phyloP scores from a whole-genome alignment of 805 yeast species.

The Jamesozyma lodderae region DNA sequence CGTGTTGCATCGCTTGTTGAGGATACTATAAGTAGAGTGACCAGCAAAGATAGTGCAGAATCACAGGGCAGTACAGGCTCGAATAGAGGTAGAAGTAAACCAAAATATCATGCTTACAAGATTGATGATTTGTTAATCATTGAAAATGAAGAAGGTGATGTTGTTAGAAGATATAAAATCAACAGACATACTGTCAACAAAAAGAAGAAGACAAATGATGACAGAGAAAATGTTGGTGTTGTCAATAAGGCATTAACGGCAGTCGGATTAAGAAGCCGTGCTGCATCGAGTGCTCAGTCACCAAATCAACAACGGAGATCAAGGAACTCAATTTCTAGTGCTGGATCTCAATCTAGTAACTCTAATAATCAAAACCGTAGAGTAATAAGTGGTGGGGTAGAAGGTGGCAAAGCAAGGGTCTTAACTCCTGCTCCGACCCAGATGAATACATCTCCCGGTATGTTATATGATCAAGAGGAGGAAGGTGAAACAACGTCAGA shows the following conservation, averaged over 20 bases:
- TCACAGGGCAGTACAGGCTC: conserved; percentile 1
- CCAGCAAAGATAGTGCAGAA: background rate
- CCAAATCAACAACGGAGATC: no score
- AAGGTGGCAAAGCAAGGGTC: conserved; percentile 4
- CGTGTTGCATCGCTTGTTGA: conserved; percentile 16
- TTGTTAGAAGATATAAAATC: conserved; percentile 71
- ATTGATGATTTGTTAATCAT: conserved; percentile 69
- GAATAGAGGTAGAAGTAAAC: conserved; percentile 1
- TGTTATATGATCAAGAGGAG: background rate
- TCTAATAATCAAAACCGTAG: background rate
- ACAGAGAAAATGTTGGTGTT: conserved; percentile 28
- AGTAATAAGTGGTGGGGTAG: background rate
- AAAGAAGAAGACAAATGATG: conserved; percentile 2
- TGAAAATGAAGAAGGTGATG: conserved; percentile 88
- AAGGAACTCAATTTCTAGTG: no score
- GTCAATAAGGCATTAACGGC: conserved; percentile 43
- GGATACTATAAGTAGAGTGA: conserved; percentile 3
- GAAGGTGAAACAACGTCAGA: conserved; percentile 2
- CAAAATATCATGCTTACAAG: conserved; percentile 57
- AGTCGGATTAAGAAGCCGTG: conserved; percentile 41
- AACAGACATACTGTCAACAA: conserved; percentile 40
- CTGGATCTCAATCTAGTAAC: background rate
- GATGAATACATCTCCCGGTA: background rate
- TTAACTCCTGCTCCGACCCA: conserved; percentile 9
- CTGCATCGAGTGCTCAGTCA: background rate